These are phyloP conservation scores for Epichloe sylvatica DNA, from an alignment of 2,329 filamentous ascomycete species.

Conservation along the genomic window DNA sequence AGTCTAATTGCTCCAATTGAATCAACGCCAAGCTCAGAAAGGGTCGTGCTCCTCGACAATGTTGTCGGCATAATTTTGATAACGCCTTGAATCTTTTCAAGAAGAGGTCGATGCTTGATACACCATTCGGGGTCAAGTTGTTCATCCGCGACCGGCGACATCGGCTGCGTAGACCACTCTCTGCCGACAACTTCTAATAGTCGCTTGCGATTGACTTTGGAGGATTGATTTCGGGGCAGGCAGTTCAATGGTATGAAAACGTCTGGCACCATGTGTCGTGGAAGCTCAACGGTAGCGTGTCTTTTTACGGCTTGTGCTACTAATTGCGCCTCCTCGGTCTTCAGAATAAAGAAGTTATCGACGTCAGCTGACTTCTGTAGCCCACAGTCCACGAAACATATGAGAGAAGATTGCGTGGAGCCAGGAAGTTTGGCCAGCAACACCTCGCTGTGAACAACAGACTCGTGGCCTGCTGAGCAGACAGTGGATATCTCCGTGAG, in stretches of 20 bases:
- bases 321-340: not conserved
- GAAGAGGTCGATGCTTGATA: not conserved
- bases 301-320: not conserved
- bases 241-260: not conserved
- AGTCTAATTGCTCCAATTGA: not conserved
- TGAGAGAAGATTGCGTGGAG: not conserved
- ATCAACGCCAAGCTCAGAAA: not conserved
- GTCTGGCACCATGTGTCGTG: not conserved
- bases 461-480: not conserved
- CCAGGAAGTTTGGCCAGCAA: not conserved
- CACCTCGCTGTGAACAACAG: not conserved
- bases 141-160: not conserved
- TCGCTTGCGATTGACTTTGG: not conserved
- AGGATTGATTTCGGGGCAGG: not conserved
- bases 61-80: not conserved
- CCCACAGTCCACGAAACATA: not conserved
- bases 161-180: not conserved
- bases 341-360: not conserved
- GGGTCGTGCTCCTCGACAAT: not conserved
- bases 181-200: not conserved
- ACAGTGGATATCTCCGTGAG: slow-evolving; percentile 13
- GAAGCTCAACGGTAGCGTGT: not conserved
- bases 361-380: not conserved
- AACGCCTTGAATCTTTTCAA: not conserved
- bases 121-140: not conserved